phyloP scores from a whole-genome alignment of 768 basidiomycete species.

The Lyophyllum semitale region DNA sequence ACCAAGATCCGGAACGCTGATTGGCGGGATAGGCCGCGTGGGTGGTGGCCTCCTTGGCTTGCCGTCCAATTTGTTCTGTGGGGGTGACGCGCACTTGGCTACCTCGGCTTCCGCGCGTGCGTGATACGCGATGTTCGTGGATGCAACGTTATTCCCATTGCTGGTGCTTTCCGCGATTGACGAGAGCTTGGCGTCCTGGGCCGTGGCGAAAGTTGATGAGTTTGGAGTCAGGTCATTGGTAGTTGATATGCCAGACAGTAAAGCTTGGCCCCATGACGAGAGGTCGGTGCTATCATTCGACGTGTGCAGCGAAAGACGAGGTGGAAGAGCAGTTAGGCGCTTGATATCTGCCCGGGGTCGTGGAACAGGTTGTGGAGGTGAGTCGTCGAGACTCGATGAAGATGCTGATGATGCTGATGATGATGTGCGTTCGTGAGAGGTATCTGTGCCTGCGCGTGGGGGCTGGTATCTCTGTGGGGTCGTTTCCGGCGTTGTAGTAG shows the following conservation, averaged over 20 bases:
- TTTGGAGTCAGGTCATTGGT: constrained; percentile 11
- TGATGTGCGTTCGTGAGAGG: constrained; percentile 1
- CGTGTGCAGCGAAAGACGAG: constrained; percentile 56
- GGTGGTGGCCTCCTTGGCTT: constrained; percentile 7
- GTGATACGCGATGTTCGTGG: constrained; percentile 3
- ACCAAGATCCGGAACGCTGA: constrained; percentile 24
- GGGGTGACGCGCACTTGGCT: constrained; percentile 1
- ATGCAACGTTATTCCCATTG: not conserved
- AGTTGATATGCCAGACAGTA: constrained; percentile 53
- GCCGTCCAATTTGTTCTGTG: not conserved
- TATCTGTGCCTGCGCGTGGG: constrained; percentile 2
- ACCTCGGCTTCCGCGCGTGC: not conserved
- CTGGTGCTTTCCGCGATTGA: not conserved
- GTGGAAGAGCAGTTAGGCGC: constrained; percentile 39
- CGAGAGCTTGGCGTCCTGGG: constrained; percentile 13
- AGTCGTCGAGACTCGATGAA: not conserved
- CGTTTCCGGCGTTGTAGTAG: not conserved
- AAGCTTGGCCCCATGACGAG: constrained; percentile 53
- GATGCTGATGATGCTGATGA: not conserved
- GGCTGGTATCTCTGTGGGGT: constrained; percentile 1
- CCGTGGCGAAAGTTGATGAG: constrained; percentile 13
- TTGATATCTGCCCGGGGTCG: constrained; percentile 16
- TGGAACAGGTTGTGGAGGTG: constrained; percentile 2
- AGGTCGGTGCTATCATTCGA: constrained; percentile 46
- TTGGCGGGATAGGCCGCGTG: constrained; percentile 25